Evolutionary conservation across 2,329 filamentous ascomycete species (phyloP).

Genomic region (Sclerotinia glacialis): DNA sequence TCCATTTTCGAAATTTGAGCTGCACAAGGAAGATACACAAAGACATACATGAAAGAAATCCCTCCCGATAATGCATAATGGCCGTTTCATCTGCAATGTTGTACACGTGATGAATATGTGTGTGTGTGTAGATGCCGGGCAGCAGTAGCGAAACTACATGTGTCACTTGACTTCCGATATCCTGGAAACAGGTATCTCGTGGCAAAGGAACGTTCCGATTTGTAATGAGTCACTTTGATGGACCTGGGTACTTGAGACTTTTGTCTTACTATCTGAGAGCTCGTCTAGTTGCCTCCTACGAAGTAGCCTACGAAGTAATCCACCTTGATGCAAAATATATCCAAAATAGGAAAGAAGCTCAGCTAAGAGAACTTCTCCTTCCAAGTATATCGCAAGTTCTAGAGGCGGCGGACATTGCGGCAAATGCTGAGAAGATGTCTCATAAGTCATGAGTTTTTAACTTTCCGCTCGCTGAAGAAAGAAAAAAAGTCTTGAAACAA

Average conservation of each 20-base stretch:
- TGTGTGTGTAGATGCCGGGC: constrained; percentile 1
- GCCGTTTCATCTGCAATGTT: constrained; percentile 21
- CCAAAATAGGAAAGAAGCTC: not conserved
- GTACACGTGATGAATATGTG: constrained; percentile 1
- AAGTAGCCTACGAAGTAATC: not conserved
- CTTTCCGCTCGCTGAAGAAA: constrained; percentile 1
- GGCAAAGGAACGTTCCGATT: constrained; percentile 19
- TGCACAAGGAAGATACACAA: not conserved
- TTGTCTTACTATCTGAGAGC: constrained; percentile 18
- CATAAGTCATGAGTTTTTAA: not conserved
- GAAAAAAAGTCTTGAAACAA: not conserved
- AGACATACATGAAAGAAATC: not conserved
- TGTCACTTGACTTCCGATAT: constrained; percentile 25
- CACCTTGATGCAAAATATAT: constrained; percentile 4
- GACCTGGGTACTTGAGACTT: not conserved
- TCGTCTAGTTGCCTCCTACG: too few species aligned
- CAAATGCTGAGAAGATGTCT: constrained; percentile 5
- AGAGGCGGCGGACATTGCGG: constrained; percentile 5
- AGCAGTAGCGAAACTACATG: constrained; percentile 3
- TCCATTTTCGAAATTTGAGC: constrained; percentile 7
- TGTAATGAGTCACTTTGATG: constrained; percentile 20
- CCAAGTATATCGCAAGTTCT: not conserved
- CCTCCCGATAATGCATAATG: constrained; percentile 19
- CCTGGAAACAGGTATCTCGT: constrained; percentile 24
- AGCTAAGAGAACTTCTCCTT: not conserved